Conservation (phyloP, 139 green algal genomes). For the Asterochloris sp. region DNA sequence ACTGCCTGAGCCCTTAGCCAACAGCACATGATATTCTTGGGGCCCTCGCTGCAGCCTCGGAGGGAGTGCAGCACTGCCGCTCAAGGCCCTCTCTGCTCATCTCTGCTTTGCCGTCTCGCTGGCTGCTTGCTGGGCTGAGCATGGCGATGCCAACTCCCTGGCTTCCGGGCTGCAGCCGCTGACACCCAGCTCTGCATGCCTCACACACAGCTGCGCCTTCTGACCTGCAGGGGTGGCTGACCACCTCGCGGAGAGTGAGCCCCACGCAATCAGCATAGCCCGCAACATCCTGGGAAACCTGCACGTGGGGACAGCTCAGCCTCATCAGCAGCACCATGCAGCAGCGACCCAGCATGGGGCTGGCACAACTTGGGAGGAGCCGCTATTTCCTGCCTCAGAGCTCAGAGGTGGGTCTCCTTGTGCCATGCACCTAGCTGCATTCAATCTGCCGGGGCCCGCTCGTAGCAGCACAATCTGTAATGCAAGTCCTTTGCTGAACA, state of each 20-base stretch:
- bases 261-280: conserved; percentile 74
- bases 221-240: conserved; percentile 60
- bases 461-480: too few relatives aligned
- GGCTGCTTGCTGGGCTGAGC: too few relatives aligned
- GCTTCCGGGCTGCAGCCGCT: too few relatives aligned
- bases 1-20: neutral
- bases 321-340: neutral
- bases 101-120: too few relatives aligned
- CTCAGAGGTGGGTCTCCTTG: conserved; percentile 34
- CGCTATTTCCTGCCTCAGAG: conserved; percentile 61
- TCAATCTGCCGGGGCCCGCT: neutral
- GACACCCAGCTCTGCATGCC: too few relatives aligned
- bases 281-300: conserved; percentile 63
- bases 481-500: too few relatives aligned
- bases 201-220: too few relatives aligned
- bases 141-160: too few relatives aligned
- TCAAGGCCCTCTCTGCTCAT: too few relatives aligned
- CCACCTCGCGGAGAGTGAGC: conserved; percentile 82
- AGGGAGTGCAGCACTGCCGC: too few relatives aligned
- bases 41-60: too few relatives aligned
- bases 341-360: neutral
- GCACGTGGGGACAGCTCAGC: conserved; percentile 18
- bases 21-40: too few relatives aligned
- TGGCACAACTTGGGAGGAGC: conserved; percentile 55
- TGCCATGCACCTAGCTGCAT: neutral